Percentiles rank a stretch among this genome's conserved stretches.
These are phyloP conservation scores for Verticillium dahliae DNA, from an alignment of 2,329 filamentous ascomycete species.

Conservation along the genomic window DNA sequence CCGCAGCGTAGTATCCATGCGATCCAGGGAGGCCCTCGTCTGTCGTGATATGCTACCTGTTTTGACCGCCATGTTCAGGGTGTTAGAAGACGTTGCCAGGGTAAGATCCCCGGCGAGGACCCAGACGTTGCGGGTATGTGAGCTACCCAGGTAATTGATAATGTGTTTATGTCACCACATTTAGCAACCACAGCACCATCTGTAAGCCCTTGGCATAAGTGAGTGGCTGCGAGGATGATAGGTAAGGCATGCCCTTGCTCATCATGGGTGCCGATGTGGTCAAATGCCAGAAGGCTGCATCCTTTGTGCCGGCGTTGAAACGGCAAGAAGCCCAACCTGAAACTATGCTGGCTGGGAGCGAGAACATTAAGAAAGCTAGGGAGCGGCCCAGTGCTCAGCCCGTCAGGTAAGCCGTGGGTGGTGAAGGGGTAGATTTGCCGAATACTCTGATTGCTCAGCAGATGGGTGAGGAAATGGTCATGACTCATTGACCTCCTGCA, in stretches of 20 bases:
- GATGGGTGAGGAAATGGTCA: conserved; percentile 52
- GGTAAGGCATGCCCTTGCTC: conserved; percentile 22
- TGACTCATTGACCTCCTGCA: conserved; percentile 52
- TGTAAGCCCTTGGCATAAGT: conserved; percentile 55
- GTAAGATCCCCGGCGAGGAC: conserved; percentile 61
- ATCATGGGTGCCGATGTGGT: conserved; percentile 18
- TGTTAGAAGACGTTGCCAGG: conserved; percentile 50
- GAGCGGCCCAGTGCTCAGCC: conserved; percentile 45
- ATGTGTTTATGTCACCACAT: conserved; percentile 47
- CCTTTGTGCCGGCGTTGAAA: conserved; percentile 52
- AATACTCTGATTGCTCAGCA: conserved; percentile 41
- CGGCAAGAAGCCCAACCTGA: conserved; percentile 48
- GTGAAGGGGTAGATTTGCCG: conserved; percentile 44
- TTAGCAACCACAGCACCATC: conserved; percentile 52
- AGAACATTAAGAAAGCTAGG: conserved; percentile 56
- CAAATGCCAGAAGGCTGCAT: conserved; percentile 18
- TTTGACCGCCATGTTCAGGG: conserved; percentile 45
- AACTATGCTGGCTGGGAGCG: conserved; percentile 48
- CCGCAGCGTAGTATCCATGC: conserved; percentile 38
- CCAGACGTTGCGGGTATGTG: conserved; percentile 39
- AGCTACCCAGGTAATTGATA: conserved; percentile 33
- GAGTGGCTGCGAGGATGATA: conserved; percentile 48
- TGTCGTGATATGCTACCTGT: conserved; percentile 46
- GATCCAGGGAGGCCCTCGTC: conserved; percentile 33
- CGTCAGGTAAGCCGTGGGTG: conserved; percentile 50